Evolutionary conservation across 805 yeast genomes (phyloP), one percentile per base, ranked within the genome.

Genomic region (Metschnikowia koreensis): DNA sequence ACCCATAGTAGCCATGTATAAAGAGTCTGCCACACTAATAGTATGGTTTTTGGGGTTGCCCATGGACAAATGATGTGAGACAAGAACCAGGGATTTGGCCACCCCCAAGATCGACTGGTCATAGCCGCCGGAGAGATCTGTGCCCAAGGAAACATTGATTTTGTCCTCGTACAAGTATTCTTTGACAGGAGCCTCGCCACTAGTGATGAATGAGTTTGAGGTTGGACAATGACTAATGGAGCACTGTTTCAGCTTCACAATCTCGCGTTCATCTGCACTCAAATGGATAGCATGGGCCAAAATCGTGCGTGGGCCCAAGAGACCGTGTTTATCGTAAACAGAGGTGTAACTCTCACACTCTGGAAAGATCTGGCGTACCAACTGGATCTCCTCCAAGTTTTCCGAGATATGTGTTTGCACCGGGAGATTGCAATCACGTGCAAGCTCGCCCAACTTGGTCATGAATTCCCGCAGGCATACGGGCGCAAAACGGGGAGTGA

Each of bases 401-500:
- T 93, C 99, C 50, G 89, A 80, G n/a, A 93, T 75, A 68, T 93
- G 99, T 0, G 97, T 90, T 70, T 93, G 99, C 38, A 89, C 80
- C 26, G 89, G 93, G 36, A 87, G 70, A 36, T 79, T 64, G 33
- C 75, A 62, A 7, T 73, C 59, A n/a, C 83, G 75, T 13, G 62
- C 53, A 41, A 87, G 64, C 6, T 76, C 67, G 2, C 96, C 96
- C 49, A 92, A 73, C 75, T 81, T 76, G 7, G 63, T 62, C 72
- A 93, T 70, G 38, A 89, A 71, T 46, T 81, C 79, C 26, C 80
- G 70, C 3, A 89, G 76, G 64, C 97, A 93, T 16, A 88, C 81
- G 1, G 96, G 96, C 0, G 98, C 98, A 73, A 93, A 93, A 52
- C 99, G 73, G 8, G 99, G 98, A 1, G 98, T 93, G 10, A 93